phyloP scores from a whole-genome alignment of 192 early-diverging fungal genomes.

The Podila horticola region DNA sequence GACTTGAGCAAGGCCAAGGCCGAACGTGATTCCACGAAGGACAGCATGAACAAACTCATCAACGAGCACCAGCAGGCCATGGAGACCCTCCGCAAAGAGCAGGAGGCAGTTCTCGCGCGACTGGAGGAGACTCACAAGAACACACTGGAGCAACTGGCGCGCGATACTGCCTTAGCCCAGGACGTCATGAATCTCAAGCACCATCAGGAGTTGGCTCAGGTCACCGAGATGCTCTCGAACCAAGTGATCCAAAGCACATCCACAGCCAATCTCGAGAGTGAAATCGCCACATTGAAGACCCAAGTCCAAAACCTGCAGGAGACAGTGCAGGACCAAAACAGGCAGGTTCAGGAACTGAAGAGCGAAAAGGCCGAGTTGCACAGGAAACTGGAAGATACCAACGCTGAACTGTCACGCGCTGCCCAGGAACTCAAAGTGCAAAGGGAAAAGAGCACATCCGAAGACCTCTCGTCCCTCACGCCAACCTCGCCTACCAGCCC shows the following conservation, averaged over 20 bases:
- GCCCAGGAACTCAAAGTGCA: constrained; percentile 6
- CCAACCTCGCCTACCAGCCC: constrained; percentile 2
- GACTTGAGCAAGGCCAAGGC: constrained; percentile 33
- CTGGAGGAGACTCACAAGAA: constrained; percentile 27
- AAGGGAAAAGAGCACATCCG: not conserved
- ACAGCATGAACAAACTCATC: constrained; percentile 44
- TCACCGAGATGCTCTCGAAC: not conserved
- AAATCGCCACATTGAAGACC: not conserved
- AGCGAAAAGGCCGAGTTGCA: constrained; percentile 6
- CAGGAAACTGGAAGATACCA: constrained; percentile 12
- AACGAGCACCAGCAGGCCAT: constrained; percentile 41
- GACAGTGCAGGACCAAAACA: constrained; percentile 3
- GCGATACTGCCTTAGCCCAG: constrained; percentile 28
- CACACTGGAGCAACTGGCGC: constrained; percentile 17
- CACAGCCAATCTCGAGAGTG: not conserved
- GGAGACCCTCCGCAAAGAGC: constrained; percentile 30
- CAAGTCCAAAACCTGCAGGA: constrained; percentile 10
- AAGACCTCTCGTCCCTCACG: not conserved
- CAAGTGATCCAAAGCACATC: not conserved
- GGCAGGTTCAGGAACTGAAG: constrained; percentile 6
- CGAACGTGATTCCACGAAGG: constrained; percentile 46
- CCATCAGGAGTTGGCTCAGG: constrained; percentile 23
- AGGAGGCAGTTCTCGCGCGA: constrained; percentile 11
- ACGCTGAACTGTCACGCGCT: constrained; percentile 4
- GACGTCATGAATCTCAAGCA: constrained; percentile 23